Evolutionary conservation across 352 stramenopile species (phyloP).

Genomic region (Globisporangium takayamanum): DNA sequence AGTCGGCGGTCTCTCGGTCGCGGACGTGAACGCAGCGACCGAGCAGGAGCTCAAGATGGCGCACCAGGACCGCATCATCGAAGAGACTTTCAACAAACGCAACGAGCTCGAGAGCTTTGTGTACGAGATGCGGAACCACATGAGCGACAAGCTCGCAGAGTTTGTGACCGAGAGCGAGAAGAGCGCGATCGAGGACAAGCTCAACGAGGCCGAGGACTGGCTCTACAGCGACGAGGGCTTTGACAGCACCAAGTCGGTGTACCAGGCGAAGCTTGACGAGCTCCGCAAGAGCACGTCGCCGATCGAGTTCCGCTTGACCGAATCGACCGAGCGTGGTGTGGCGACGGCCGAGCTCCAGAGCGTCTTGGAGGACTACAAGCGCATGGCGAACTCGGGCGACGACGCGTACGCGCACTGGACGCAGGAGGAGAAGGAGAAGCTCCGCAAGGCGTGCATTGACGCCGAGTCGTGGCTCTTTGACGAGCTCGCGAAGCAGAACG

Average conservation of each 20-base stretch:
- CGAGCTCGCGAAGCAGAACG: conserved; percentile 92
- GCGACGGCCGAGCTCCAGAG: conserved; percentile 89
- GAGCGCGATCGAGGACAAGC: conserved; percentile 75
- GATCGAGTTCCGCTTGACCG: conserved; percentile 90
- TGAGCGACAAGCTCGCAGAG: conserved; percentile 73
- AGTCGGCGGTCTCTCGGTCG: conserved; percentile 46
- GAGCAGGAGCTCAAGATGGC: conserved; percentile 95
- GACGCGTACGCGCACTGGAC: conserved; percentile 95
- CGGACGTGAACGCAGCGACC: conserved; percentile 57
- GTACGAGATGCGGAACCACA: conserved; percentile 98
- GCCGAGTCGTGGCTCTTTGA: conserved; percentile 95
- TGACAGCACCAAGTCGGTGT: conserved; percentile 96
- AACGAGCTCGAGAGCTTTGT: conserved; percentile 99
- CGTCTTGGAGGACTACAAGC: conserved; percentile 93
- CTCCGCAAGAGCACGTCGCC: conserved; percentile 91
- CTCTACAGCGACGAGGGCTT: conserved; percentile 99
- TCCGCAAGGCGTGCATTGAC: conserved; percentile 86
- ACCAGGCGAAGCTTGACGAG: conserved; percentile 93
- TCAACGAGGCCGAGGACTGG: conserved; percentile 96
- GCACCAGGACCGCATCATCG: conserved; percentile 93
- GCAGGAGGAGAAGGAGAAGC: conserved; percentile 92
- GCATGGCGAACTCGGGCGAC: conserved; percentile 91
- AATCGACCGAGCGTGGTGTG: conserved; percentile 85
- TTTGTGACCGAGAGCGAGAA: conserved; percentile 91
- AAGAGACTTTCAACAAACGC: conserved; percentile 97